Evolutionary conservation across 2,329 filamentous ascomycete genomes (phyloP).

Genomic region (Aspergillus proliferans): DNA sequence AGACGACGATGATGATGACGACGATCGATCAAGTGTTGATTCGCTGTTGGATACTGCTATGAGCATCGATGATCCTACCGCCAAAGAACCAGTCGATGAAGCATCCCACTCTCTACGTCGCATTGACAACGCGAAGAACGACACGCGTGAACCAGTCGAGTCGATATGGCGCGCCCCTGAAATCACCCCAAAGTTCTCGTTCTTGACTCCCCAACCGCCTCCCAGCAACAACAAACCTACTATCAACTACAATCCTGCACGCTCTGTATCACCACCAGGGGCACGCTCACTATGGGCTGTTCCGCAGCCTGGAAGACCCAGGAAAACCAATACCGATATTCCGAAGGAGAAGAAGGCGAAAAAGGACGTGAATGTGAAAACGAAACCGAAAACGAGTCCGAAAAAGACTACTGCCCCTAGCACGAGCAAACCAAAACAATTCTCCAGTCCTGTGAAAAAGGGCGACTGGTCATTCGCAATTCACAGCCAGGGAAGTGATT

Average conservation of each 20-base stretch:
- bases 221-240: slow-evolving; percentile 2
- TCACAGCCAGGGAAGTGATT: slow-evolving; percentile 20
- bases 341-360: slow-evolving; percentile 15
- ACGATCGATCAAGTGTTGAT: slow-evolving; percentile 18
- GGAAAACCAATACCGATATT: slow-evolving; percentile 17
- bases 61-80: slow-evolving; percentile 7
- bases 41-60: slow-evolving; percentile 15
- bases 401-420: slow-evolving; percentile 7
- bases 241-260: slow-evolving; percentile 4
- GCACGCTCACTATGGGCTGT: slow-evolving; percentile 35
- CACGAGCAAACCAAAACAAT: background rate
- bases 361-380: slow-evolving; percentile 12
- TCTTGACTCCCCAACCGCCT: background rate
- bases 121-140: slow-evolving; percentile 7
- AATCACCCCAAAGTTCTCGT: slow-evolving; percentile 18
- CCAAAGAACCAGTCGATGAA: slow-evolving; percentile 14
- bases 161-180: slow-evolving; percentile 27
- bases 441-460: slow-evolving; percentile 19
- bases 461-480: slow-evolving; percentile 34
- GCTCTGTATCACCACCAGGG: slow-evolving; percentile 28
- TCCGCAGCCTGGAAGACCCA: slow-evolving; percentile 11
- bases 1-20: slow-evolving; percentile 5
- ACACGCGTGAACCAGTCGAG: slow-evolving; percentile 14
- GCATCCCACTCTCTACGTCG: slow-evolving; percentile 1
- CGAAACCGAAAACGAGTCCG: slow-evolving; percentile 16